Evolutionary conservation across 1,284 basidiomycete genomes (phyloP).

Genomic region (Moesziomyces sp.): DNA sequence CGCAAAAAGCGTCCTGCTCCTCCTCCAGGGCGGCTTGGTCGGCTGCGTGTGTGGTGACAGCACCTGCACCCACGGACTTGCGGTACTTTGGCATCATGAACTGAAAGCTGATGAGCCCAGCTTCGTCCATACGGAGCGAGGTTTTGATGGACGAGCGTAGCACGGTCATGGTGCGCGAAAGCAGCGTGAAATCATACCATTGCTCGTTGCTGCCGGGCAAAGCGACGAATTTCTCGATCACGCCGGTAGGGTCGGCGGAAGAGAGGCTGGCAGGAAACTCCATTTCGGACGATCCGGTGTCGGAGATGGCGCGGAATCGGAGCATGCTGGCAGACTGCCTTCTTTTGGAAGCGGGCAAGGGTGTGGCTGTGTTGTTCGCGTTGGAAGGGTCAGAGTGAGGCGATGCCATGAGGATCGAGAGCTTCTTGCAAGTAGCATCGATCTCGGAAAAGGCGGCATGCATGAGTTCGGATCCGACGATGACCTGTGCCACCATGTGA

Average conservation of each 20-base stretch:
- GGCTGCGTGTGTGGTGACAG: slow-evolving; percentile 11
- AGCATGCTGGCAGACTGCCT: slow-evolving; percentile 25
- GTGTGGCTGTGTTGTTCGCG: slow-evolving; percentile 1
- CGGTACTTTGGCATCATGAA: slow-evolving; percentile 59
- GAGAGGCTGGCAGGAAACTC: slow-evolving; percentile 48
- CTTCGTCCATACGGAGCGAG: slow-evolving; percentile 54
- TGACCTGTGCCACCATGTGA: slow-evolving; percentile 47
- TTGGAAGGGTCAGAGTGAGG: slow-evolving; percentile 5
- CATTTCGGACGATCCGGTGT: slow-evolving; percentile 47
- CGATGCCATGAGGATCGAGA: slow-evolving; percentile 34
- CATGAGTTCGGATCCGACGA: slow-evolving; percentile 44
- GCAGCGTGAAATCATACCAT: slow-evolving; percentile 48
- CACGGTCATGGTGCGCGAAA: slow-evolving; percentile 49
- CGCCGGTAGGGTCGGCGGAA: slow-evolving; percentile 38
- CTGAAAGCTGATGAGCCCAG: slow-evolving; percentile 58
- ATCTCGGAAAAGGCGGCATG: slow-evolving; percentile 49
- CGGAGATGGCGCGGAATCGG: slow-evolving; percentile 37
- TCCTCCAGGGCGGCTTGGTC: slow-evolving; percentile 37
- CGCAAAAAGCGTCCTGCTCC: slow-evolving; percentile 55
- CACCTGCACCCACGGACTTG: slow-evolving; percentile 8
- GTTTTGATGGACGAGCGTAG: slow-evolving; percentile 56
- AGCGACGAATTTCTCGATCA: slow-evolving; percentile 49
- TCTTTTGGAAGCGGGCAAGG: neutral
- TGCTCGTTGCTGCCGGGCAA: slow-evolving; percentile 33
- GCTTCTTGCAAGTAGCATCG: slow-evolving; percentile 44